Evolutionary conservation across 805 yeast species (phyloP), one percentile per base, ranked within the genome.

Genomic region (Saccharomycopsis schoenii): DNA sequence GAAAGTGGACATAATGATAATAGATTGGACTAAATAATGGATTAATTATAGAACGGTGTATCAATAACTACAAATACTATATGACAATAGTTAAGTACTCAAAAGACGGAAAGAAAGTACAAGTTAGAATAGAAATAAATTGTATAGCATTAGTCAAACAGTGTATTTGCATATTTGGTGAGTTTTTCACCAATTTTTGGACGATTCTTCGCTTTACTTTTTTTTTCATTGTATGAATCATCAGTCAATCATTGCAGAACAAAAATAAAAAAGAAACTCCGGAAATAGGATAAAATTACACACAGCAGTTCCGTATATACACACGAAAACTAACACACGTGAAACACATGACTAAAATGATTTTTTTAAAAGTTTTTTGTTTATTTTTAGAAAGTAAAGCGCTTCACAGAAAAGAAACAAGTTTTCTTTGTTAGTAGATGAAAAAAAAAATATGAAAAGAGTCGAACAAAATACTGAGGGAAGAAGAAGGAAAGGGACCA

Each of bases 1-100:
- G 69, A 87, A 88, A 8, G 89, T 79, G 55, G 92, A 86, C 94
- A 87, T 87, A n/a, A 36, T 65, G 40, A 12, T 43, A 40, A 29
- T 29, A 6, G 3, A 29, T 29, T 29, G 6, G 6, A 29, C 6
- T 29, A 29, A 6, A 29, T 29, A 29, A 29, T 4, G 34, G 34
- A 29, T 29, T 29, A 29, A 29, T 3, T 29, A 29, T 29, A 29
- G 34, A 29, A 4, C 3, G 3, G 3, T 6, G 34, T 29, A 29
- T 29, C 6, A 4, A 29, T 29, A 6, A 6, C n/a, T 29, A 29
- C 6, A 4, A 29, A 29, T 29, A 29, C 34, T 29, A 4, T 29
- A 29, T 29, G 34, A 6, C 34, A 29, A 29, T 29, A 29, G 34
- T 29, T 29, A 6, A 6, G 6, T 29, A 29, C 6, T 29, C 34